phyloP scores from a whole-genome alignment of 768 basidiomycete genomes.

The Lactarius sanguifluus region DNA sequence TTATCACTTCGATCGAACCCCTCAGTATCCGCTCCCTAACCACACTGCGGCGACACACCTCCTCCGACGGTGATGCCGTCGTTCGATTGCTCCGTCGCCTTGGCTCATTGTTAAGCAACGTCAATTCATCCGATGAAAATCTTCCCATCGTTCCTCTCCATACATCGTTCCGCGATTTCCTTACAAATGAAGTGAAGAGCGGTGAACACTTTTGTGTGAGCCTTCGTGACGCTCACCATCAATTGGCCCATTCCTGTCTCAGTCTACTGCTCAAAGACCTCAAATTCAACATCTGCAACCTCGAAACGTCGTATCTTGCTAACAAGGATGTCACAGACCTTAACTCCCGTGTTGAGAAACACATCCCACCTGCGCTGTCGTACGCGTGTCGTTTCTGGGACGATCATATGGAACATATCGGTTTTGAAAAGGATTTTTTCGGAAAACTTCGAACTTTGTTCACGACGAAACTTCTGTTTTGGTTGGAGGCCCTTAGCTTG shows the following conservation, averaged over 20 bases:
- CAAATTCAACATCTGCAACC: constrained; percentile 3
- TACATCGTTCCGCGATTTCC: constrained; percentile 6
- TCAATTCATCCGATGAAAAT: neutral
- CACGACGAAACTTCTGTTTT: neutral
- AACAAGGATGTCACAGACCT: constrained; percentile 5
- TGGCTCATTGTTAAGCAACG: constrained; percentile 8
- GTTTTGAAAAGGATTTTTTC: neutral
- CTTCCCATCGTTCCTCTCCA: constrained; percentile 4
- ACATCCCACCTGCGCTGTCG: neutral
- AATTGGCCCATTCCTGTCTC: neutral
- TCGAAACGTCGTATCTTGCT: neutral
- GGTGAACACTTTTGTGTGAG: neutral
- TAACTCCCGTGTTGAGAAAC: neutral
- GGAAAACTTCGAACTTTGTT: neutral
- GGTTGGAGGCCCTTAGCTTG: no score
- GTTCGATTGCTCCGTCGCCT: neutral
- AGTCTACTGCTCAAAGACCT: neutral
- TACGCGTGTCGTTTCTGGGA: constrained; percentile 12
- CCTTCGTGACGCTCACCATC: neutral
- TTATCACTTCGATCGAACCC: neutral
- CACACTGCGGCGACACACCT: neutral
- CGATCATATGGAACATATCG: neutral
- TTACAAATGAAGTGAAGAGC: neutral
- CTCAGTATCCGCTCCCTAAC: constrained; percentile 1
- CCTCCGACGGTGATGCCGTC: neutral